Evolutionary conservation across 1,284 basidiomycete genomes (phyloP).

Genomic region (Athelia sp.): DNA sequence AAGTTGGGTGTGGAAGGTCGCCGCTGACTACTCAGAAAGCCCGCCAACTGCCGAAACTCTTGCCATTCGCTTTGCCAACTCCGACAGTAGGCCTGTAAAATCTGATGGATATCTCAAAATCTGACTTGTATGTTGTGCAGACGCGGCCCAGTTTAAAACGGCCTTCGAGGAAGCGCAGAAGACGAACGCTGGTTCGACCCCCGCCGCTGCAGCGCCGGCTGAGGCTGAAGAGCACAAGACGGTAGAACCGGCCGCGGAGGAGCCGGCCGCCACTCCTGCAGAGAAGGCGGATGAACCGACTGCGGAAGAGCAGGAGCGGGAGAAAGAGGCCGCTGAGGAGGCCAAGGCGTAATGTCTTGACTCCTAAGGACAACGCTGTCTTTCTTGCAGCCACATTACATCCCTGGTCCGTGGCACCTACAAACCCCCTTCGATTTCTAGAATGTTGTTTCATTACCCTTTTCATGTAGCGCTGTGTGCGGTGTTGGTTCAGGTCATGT

Average conservation of each 20-base stretch:
- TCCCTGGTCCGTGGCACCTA: not conserved
- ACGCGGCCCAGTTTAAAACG: conserved; percentile 84
- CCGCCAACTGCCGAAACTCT: conserved; percentile 91
- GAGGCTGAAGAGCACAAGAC: conserved; percentile 18
- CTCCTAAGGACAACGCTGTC: not conserved
- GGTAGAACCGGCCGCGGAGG: conserved; percentile 23
- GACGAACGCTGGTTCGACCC: conserved; percentile 46
- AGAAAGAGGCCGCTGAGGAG: conserved; percentile 23
- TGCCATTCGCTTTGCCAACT: conserved; percentile 97
- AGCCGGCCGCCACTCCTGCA: conserved; percentile 10
- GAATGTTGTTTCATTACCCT: too few species aligned
- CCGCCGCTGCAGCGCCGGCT: conserved; percentile 20
- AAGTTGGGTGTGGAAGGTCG: conserved; percentile 99
- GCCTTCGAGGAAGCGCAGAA: conserved; percentile 84
- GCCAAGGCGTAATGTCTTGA: conserved; percentile 17
- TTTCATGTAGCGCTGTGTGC: too few species aligned
- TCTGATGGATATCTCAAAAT: conserved; percentile 9
- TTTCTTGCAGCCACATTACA: not conserved
- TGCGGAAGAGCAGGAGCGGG: conserved; percentile 24
- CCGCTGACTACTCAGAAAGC: conserved; percentile 90
- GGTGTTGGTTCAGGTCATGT: too few species aligned
- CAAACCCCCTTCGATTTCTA: not conserved
- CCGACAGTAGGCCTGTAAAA: conserved; percentile 79
- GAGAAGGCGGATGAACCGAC: conserved; percentile 24
- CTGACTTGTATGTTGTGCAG: conserved; percentile 34